These are phyloP conservation scores for Clarireedia homoeocarpa DNA, from an alignment of 2,329 filamentous ascomycete genomes.

Conservation along the genomic window DNA sequence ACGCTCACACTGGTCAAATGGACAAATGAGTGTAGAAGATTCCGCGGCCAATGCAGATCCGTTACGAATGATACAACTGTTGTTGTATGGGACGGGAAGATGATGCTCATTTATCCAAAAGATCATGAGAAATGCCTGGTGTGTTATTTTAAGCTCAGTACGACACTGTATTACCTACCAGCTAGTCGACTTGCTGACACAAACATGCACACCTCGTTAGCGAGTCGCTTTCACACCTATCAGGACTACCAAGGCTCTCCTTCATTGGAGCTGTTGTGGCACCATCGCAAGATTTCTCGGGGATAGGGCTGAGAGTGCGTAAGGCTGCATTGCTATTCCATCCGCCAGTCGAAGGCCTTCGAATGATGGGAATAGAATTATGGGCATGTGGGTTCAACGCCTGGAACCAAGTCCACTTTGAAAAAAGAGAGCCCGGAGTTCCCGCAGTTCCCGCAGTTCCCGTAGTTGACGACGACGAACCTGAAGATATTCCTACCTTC, in stretches of 20 bases:
- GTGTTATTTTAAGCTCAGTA: no score
- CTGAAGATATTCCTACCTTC: constrained; percentile 40
- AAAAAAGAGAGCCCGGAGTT: not conserved
- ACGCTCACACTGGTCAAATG: not conserved
- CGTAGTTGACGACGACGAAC: constrained; percentile 26
- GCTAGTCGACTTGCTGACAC: no score
- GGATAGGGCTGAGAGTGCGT: not conserved
- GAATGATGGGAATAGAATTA: constrained; percentile 34
- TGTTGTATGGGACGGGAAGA: no score
- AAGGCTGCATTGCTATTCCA: no score
- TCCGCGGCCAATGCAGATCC: not conserved
- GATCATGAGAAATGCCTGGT: no score
- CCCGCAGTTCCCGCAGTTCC: not conserved
- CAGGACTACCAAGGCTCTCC: not conserved
- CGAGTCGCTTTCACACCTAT: no score
- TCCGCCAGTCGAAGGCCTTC: no score
- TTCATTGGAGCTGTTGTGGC: not conserved
- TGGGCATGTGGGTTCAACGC: constrained; percentile 52
- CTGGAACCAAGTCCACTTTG: constrained; percentile 46
- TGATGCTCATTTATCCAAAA: no score
- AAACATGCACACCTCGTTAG: no score
- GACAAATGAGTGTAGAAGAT: not conserved
- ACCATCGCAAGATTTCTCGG: not conserved
- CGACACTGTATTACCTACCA: no score
- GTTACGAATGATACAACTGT: no score